phyloP scores from a whole-genome alignment of 768 basidiomycete species.

The Mycena metata region DNA sequence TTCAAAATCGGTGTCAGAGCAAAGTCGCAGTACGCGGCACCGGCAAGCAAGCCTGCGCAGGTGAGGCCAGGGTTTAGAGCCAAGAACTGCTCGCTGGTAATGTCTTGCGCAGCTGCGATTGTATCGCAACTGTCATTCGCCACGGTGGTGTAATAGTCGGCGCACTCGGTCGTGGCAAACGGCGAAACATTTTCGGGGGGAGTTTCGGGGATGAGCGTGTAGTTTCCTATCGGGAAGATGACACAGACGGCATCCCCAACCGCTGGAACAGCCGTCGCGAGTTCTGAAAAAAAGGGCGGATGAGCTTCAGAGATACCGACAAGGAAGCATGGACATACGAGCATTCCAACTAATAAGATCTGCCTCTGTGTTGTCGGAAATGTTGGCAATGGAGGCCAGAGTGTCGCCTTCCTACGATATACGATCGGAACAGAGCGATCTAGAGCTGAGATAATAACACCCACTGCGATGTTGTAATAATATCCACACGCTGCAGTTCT shows the following conservation, averaged over 20 bases:
- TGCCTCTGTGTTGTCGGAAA: constrained; percentile 30
- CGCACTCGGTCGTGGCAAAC: constrained; percentile 30
- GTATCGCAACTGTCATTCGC: constrained; percentile 35
- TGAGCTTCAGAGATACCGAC: too few species aligned
- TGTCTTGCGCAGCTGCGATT: constrained; percentile 34
- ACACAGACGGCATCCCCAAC: constrained; percentile 40
- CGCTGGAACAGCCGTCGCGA: constrained; percentile 30
- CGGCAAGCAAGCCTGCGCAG: constrained; percentile 37
- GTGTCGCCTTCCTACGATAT: constrained; percentile 38
- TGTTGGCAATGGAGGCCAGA: constrained; percentile 29
- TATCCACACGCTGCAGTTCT: constrained; percentile 39
- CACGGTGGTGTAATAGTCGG: constrained; percentile 34
- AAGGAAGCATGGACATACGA: too few species aligned
- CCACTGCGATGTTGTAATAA: constrained; percentile 35
- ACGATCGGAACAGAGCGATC: not conserved
- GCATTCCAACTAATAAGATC: constrained; percentile 40
- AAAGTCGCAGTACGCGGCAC: constrained; percentile 36
- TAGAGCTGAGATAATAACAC: not conserved
- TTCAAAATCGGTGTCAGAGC: not conserved
- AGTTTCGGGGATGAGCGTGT: constrained; percentile 36
- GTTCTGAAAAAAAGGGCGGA: constrained; percentile 17
- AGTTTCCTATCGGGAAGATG: constrained; percentile 42
- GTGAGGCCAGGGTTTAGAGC: constrained; percentile 38
- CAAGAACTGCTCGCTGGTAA: constrained; percentile 32
- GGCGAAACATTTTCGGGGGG: constrained; percentile 38